Conservation (phyloP, 208 protist species). For the Trypanosoma mega region DNA sequence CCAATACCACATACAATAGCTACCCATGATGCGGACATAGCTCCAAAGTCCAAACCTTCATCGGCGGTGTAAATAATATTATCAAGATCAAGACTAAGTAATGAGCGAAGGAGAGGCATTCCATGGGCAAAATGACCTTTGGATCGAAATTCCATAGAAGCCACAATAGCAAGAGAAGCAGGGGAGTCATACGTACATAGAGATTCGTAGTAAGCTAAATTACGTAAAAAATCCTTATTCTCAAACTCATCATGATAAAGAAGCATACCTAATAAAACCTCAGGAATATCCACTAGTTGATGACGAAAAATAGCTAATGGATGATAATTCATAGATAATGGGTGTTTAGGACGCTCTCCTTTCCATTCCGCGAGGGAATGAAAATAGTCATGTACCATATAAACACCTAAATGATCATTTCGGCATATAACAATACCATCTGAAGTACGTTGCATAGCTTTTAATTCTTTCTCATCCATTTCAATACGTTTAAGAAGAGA, state of each 20-base stretch:
- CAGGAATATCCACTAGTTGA: constrained; percentile 86
- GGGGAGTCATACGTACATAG: constrained; percentile 88
- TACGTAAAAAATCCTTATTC: constrained; percentile 61
- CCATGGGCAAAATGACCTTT: constrained; percentile 60
- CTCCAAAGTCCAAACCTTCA: constrained; percentile 84
- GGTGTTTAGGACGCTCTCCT: constrained; percentile 63
- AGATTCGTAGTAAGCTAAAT: constrained; percentile 79
- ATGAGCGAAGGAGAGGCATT: constrained; percentile 70
- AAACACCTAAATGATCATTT: constrained; percentile 67
- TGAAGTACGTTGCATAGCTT: constrained; percentile 45
- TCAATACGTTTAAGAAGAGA: constrained; percentile 52
- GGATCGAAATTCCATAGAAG: constrained; percentile 64
- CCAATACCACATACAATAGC: constrained; percentile 77
- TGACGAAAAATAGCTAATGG: constrained; percentile 84
- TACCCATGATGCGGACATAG: constrained; percentile 62
- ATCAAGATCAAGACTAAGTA: constrained; percentile 81
- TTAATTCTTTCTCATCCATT: constrained; percentile 66
- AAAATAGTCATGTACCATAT: constrained; percentile 89
- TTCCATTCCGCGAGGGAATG: constrained; percentile 72
- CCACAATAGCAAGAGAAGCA: constrained; percentile 72
- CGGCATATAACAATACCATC: constrained; percentile 60
- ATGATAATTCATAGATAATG: constrained; percentile 89
- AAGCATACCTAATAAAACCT: constrained; percentile 86
- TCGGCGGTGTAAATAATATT: constrained; percentile 86
- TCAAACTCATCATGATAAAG: constrained; percentile 82